Evolutionary conservation across 768 basidiomycete genomes (phyloP), one percentile per base, ranked within the genome.

Genomic region (Gelatoporia subvermispora): DNA sequence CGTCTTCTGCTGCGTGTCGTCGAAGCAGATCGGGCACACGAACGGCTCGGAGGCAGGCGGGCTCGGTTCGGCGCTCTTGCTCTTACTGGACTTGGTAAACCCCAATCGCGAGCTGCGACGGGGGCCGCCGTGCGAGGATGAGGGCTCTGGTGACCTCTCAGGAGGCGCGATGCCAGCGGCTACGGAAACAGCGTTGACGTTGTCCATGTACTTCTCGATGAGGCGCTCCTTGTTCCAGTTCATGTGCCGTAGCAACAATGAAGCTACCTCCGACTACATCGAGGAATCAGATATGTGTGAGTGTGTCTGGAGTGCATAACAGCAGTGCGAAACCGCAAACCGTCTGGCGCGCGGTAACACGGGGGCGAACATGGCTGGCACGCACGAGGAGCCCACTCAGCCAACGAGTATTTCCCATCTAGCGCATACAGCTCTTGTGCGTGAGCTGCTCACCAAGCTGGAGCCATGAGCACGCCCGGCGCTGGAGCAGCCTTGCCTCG

Each of bases 201-300:
- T 88, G 59, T 97, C 95, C 93, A 96, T 96, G 69, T 91, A 98
- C 65, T 90, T 88, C 70, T 98, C 95, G 57, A 93, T 91, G 18
- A 99, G 78, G 48, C 85, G 84, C 65, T 99, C 96, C 63, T 90
- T 91, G 75, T 98, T 98, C 96, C 96, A 99, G 47, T 77, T 73
- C 74, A 86, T 80, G 68, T 88, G 72, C 23, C 93, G 82, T 50
- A 99, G 72, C 5, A 99, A 75, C 24, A 93, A 70, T 2, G 82
- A 75, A 3, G 93, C 93, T 2, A 78, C 78, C 58, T 78, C 78
- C 2, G 67, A 57, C 92, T 93, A 36, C 21, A 22, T 22, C 43
- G 44, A n/a, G 43, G 2, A 8, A 43, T 7, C 18, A 42, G 56
- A 25, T 47, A 40, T 13, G 13, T 13, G 13, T 45, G 31, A 41